Evolutionary conservation across 495 filamentous ascomycete species (phyloP), one percentile per base, ranked within the genome.

Genomic region (Pyronema omphalodes): DNA sequence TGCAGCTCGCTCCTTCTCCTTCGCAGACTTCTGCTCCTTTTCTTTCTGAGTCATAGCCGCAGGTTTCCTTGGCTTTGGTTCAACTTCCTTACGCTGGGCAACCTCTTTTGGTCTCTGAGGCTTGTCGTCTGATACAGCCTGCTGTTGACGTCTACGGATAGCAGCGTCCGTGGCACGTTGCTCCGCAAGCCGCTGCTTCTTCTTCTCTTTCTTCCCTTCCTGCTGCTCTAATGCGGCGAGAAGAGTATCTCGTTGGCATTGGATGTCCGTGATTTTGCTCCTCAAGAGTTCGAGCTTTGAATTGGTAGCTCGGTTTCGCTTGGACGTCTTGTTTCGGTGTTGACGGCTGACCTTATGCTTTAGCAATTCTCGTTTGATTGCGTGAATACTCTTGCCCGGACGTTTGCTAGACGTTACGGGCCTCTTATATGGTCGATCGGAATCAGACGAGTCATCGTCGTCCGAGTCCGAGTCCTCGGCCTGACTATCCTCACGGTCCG

Each of bases 391-490:
- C 23, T 29, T 29, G 23, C 40, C 41, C 55, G 55, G 17, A 51
- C 59, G 17, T 62, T 62, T 14, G 47, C 45, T 3, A 59, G 60
- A 0, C 60, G 51, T 1, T 59, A 59, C 11, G 59, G 59, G 3
- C 59, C 60, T 1, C 60, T 57, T 12, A 56, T 60, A 44, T 62
- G 58, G 41, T 62, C 60, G 23, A 29, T 29, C 23, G 23, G 23
- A 29, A 29, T 29, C 23, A 29, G 23, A 47, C 7, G 17, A 51
- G 7, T 58, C 55, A 1, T 51, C 50, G 37, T 55, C 48, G 33
- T 63, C 60, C 4, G 55, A 47, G 12, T 62, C 59, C 9, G 56
- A 60, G 29, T 52, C 52, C 12, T 62, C 52, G 7, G 51, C 60
- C 37, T 62, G 47, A 29, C 60, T 60, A 14, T 59, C 60, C 14